A percentile compares a stretch with the other conserved stretches of the same genome.
phyloP scores from a whole-genome alignment of 805 yeast genomes.

The Torulaspora gathmanii region DNA sequence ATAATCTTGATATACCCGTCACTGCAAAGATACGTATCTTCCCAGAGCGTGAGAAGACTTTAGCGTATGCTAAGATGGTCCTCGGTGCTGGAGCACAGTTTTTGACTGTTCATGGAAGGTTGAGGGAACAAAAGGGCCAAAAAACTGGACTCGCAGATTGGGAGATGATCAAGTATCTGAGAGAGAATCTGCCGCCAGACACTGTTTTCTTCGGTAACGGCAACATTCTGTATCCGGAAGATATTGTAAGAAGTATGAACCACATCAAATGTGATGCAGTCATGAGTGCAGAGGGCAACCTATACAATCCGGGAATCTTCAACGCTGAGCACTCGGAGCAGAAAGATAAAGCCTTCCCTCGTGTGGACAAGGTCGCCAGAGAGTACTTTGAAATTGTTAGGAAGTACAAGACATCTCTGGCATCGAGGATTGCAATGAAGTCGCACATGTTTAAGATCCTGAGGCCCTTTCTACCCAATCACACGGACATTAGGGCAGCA shows the following conservation, averaged over 20 bases:
- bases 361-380: slow-evolving; percentile 76
- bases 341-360: slow-evolving; percentile 65
- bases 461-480: slow-evolving; percentile 70
- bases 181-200: slow-evolving; percentile 71
- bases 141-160: slow-evolving; percentile 94
- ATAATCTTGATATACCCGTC: slow-evolving; percentile 74
- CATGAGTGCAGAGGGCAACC: slow-evolving; percentile 95
- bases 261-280: slow-evolving; percentile 78
- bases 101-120: slow-evolving; percentile 89
- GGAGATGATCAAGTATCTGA: slow-evolving; percentile 65
- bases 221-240: slow-evolving; percentile 85
- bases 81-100: slow-evolving; percentile 93
- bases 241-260: slow-evolving; percentile 62
- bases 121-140: slow-evolving; percentile 97
- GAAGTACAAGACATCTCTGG: slow-evolving; percentile 40
- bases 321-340: slow-evolving; percentile 38
- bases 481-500: slow-evolving; percentile 71
- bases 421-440: slow-evolving; percentile 80
- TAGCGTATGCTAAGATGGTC: slow-evolving; percentile 85
- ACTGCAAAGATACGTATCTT: slow-evolving; percentile 93
- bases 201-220: slow-evolving; percentile 95
- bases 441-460: slow-evolving; percentile 86
- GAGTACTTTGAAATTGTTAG: slow-evolving; percentile 86
- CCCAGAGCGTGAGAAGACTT: slow-evolving; percentile 75
- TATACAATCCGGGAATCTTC: slow-evolving; percentile 91